A percentile compares a stretch with the other conserved stretches of the same genome.
phyloP scores from a whole-genome alignment of 306 rosid species.

The Acacia melanoxylon region DNA sequence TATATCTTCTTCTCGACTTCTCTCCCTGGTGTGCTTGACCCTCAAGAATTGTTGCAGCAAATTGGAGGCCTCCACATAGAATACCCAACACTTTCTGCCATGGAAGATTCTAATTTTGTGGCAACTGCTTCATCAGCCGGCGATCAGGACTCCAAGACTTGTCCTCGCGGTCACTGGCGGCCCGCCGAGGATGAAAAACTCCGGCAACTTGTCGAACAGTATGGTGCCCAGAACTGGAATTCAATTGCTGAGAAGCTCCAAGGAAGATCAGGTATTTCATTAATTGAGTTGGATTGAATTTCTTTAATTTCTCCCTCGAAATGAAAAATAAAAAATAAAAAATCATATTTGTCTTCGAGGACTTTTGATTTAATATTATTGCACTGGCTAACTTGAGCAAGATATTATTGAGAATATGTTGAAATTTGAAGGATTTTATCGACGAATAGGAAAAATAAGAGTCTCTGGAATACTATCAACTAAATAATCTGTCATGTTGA shows the following conservation, averaged over 20 bases:
- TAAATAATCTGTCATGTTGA: too few species aligned
- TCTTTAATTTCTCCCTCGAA: not conserved
- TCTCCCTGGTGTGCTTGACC: slow-evolving; percentile 36
- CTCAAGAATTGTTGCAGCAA: slow-evolving; percentile 34
- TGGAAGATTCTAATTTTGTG: slow-evolving; percentile 66
- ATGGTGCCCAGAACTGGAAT: slow-evolving; percentile 95
- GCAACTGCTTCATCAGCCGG: slow-evolving; percentile 35
- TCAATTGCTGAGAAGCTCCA: slow-evolving; percentile 91
- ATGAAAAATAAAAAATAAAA: not conserved
- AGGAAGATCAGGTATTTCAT: slow-evolving; percentile 84
- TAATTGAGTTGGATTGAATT: not conserved
- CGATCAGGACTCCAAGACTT: slow-evolving; percentile 47
- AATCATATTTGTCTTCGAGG: slow-evolving; percentile 16
- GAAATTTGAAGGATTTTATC: too few species aligned
- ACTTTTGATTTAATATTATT: slow-evolving; percentile 19
- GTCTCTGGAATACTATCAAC: too few species aligned
- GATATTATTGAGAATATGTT: not conserved
- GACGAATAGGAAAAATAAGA: too few species aligned
- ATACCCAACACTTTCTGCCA: slow-evolving; percentile 8
- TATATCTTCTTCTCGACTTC: slow-evolving; percentile 54
- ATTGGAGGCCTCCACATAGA: slow-evolving; percentile 15
- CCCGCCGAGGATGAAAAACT: slow-evolving; percentile 90
- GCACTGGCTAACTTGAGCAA: slow-evolving; percentile 3
- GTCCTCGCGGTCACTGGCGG: slow-evolving; percentile 94
- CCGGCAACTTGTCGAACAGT: slow-evolving; percentile 74